These are phyloP conservation scores for Alopecurus myosuroides DNA, from an alignment of 176 grass and related monocot genomes.

Conservation along the genomic window DNA sequence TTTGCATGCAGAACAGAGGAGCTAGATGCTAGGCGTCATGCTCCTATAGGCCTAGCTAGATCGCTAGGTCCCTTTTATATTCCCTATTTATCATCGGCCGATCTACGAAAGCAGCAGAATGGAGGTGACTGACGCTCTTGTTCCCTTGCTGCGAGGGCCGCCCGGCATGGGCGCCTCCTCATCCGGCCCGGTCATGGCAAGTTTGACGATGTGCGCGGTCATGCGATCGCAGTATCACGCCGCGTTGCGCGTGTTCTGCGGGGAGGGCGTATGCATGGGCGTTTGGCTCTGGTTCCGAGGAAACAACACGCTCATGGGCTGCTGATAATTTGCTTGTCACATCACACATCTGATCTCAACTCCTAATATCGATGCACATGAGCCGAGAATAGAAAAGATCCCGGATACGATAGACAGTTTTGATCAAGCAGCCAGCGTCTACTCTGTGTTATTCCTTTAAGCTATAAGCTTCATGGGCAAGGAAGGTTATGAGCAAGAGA, in stretches of 20 bases:
- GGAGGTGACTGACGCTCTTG: conserved; percentile 34
- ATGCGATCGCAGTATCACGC: not conserved
- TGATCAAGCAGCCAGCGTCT: no score
- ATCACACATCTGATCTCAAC: not conserved
- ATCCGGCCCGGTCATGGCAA: conserved; percentile 1
- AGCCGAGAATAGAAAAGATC: not conserved
- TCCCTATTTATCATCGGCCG: no score
- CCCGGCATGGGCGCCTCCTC: conserved; percentile 23
- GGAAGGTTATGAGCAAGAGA: no score
- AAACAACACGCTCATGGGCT: not conserved
- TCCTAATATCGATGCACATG: not conserved
- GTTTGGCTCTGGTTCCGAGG: not conserved
- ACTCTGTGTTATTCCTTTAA: no score
- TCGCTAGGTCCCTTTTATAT: no score
- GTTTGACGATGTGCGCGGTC: not conserved
- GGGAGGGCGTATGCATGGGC: not conserved
- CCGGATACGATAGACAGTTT: not conserved
- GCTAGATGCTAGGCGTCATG: not conserved
- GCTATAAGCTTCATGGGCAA: no score
- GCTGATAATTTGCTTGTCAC: not conserved
- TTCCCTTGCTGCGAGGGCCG: conserved; percentile 8
- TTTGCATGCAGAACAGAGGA: not conserved
- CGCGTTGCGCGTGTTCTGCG: conserved; percentile 13
- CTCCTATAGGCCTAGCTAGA: not conserved
- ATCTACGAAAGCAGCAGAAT: conserved; percentile 24